phyloP scores from a whole-genome alignment of 2,329 filamentous ascomycete genomes.

The Colletotrichum nymphaeae region DNA sequence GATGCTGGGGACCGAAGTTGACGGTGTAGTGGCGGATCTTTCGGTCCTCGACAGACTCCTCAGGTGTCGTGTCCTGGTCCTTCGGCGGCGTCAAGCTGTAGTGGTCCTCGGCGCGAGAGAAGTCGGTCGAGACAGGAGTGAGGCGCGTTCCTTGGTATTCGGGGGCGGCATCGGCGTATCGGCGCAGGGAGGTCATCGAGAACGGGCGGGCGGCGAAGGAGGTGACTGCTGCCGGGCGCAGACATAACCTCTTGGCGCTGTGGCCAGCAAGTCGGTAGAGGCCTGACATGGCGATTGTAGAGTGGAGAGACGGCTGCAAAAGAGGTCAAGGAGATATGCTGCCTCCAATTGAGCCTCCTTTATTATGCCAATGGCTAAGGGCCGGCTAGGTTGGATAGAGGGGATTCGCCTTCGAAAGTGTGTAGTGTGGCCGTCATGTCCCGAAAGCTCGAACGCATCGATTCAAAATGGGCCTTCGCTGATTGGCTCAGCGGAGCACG shows the following conservation, averaged over 20 bases:
- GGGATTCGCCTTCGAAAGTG: conserved; percentile 34
- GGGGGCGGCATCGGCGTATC: conserved; percentile 68
- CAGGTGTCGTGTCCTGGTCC: conserved; percentile 55
- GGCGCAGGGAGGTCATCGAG: conserved; percentile 72
- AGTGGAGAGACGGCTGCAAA: conserved; percentile 44
- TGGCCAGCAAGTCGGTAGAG: conserved; percentile 79
- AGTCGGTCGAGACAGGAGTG: conserved; percentile 73
- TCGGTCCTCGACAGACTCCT: conserved; percentile 67
- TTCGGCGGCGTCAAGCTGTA: conserved; percentile 58
- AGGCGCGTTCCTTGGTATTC: conserved; percentile 68
- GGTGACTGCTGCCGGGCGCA: conserved; percentile 54
- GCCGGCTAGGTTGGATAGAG: conserved; percentile 35
- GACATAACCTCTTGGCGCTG: conserved; percentile 75
- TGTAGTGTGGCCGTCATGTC: conserved; percentile 36
- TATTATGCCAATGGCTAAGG: conserved; percentile 35
- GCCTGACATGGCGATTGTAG: conserved; percentile 71
- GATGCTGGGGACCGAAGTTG: conserved; percentile 99
- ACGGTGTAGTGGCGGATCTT: conserved; percentile 99
- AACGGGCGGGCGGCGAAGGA: conserved; percentile 65
- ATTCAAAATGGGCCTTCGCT: conserved; percentile 17
- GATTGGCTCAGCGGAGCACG: conserved; percentile 32
- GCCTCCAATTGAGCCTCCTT: conserved; percentile 39
- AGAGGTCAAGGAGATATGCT: conserved; percentile 38
- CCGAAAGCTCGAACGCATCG: conserved; percentile 33
- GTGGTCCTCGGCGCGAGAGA: conserved; percentile 62